Percentiles rank a stretch among this genome's conserved stretches.
Conservation (phyloP, 2,329 filamentous ascomycete genomes). For the Talaromyces albobiverticillius region DNA sequence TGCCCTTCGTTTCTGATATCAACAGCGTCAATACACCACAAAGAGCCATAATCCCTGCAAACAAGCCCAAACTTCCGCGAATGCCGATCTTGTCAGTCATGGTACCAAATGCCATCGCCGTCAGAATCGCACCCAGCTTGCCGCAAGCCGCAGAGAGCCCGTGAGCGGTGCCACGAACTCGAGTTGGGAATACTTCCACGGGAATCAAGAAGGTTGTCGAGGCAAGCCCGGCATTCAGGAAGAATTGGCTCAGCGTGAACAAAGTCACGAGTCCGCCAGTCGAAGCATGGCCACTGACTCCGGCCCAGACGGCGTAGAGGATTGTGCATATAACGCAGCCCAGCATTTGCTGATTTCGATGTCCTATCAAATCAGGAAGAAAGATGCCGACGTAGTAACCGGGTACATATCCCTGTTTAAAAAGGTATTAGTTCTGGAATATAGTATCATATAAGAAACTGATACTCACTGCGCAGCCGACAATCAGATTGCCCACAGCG, state of each 20-base stretch:
- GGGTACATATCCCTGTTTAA: constrained; percentile 23
- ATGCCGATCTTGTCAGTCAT: constrained; percentile 61
- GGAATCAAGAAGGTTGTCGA: constrained; percentile 85
- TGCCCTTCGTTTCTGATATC: constrained; percentile 72
- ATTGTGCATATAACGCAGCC: constrained; percentile 58
- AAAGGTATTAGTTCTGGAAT: no score
- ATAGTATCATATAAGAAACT: no score
- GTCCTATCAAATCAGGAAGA: constrained; percentile 23
- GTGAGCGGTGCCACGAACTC: constrained; percentile 88
- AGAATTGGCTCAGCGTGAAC: constrained; percentile 63
- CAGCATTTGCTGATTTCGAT: constrained; percentile 21
- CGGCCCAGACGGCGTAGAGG: constrained; percentile 51
- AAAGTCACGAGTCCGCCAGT: constrained; percentile 55
- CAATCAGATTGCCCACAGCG: constrained; percentile 35
- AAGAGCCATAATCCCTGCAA: constrained; percentile 74
- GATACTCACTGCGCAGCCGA: no score
- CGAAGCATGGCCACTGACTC: constrained; percentile 17
- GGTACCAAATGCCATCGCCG: constrained; percentile 69
- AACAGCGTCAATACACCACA: constrained; percentile 67
- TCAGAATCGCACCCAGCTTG: constrained; percentile 85
- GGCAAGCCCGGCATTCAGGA: constrained; percentile 54
- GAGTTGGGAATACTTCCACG: constrained; percentile 90
- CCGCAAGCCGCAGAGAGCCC: constrained; percentile 88
- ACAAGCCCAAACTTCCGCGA: constrained; percentile 72
- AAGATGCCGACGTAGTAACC: constrained; percentile 24